These are phyloP conservation scores for Acanthamoeba sp. DNA, from an alignment of 208 protist species.

Conservation along the genomic window DNA sequence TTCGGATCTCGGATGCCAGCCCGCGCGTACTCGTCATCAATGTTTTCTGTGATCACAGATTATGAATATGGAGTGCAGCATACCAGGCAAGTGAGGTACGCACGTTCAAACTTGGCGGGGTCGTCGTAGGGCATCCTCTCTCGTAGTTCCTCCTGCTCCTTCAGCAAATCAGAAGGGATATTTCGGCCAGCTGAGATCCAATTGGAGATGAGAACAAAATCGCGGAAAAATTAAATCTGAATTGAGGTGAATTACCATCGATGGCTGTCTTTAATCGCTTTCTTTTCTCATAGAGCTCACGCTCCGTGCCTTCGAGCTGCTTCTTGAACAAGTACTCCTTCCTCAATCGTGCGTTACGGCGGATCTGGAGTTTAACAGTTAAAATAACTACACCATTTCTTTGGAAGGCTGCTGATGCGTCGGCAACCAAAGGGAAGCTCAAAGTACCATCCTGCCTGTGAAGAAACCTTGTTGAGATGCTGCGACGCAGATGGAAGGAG, in stretches of 20 bases:
- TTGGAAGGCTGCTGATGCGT: no score
- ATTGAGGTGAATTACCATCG: slow-evolving; percentile 62
- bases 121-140: slow-evolving; percentile 86
- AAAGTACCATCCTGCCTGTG: neutral
- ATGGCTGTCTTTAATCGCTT: slow-evolving; percentile 82
- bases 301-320: slow-evolving; percentile 88
- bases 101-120: slow-evolving; percentile 50
- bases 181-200: slow-evolving; percentile 81
- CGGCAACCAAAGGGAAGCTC: no score
- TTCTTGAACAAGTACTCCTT: slow-evolving; percentile 93
- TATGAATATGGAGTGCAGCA: neutral
- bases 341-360: slow-evolving; percentile 88
- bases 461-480: no score
- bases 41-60: slow-evolving; percentile 69
- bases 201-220: neutral
- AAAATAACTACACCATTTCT: no score
- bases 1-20: slow-evolving; percentile 97
- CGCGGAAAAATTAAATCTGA: neutral
- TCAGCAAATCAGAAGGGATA: slow-evolving; percentile 90
- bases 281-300: slow-evolving; percentile 84
- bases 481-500: no score
- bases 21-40: slow-evolving; percentile 98
- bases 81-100: neutral
- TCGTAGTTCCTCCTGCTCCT: slow-evolving; percentile 83
- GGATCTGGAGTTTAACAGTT: slow-evolving; percentile 78